Evolutionary conservation across 2,329 filamentous ascomycete species (phyloP), one percentile per base, ranked within the genome.

Genomic region (Grosmannia clavigera): DNA sequence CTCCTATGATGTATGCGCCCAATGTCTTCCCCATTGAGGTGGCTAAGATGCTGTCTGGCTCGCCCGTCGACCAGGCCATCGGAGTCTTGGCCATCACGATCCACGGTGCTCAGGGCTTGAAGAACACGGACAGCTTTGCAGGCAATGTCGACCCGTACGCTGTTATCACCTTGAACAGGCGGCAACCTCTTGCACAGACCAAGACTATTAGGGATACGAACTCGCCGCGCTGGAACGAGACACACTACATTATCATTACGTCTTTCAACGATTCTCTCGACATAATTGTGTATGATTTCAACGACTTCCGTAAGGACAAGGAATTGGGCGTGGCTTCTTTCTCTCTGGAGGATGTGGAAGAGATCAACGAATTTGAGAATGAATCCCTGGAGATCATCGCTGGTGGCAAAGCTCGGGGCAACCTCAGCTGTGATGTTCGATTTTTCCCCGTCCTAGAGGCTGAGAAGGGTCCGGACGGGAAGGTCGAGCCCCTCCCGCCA

Each of bases 11-110:
- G 90, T 99, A 99, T 70, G 86, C 85, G 46, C 94, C 94, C 10
- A 96, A 99, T 67, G 91, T 97, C 57, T 99, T 99, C 78, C 94
- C 94, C 19, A 94, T 99, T 65, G 94, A 99, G 70, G 90, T 99
- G 60, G 94, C 94, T 66, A 97, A 99, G 80, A 94, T 99, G 90
- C 80, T 99, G 64, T 89, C 92, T 52, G 94, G 94, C 61, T 92
- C 88, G 61, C 85, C 94, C 0, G 89, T 99, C 57, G 95, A 99
- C 70, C 90, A 96, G 74, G 94, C 94, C 12, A 90, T 99, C 68
- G 94, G 94, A 71, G 92, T 99, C 10, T 74, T 99, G 58, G 92
- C 92, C 29, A 79, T 99, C 63, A 96, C 91, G 7, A 81, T 99
- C 63, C 90, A 99, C 71, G 88, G 90, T 50, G 94, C 92, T 2